Evolutionary conservation across 2,329 filamentous ascomycete genomes (phyloP).

Genomic region (Diaporthe nobilis): DNA sequence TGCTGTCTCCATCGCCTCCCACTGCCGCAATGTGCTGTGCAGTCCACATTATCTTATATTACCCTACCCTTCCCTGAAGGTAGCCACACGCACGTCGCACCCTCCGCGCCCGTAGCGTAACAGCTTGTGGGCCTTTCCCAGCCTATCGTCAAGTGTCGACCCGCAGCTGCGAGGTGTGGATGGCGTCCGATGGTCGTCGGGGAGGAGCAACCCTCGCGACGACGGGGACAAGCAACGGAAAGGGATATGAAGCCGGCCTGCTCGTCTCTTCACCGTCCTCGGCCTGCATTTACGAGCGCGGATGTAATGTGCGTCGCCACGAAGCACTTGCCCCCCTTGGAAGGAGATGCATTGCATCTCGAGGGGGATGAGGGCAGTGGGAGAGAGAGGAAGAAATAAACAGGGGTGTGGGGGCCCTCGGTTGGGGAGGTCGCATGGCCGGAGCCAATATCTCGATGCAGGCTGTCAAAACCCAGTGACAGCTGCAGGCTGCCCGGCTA

Average conservation of each 20-base stretch:
- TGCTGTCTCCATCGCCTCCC: neutral
- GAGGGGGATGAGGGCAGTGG: neutral
- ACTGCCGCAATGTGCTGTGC: neutral
- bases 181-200: neutral
- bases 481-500: constrained; percentile 29
- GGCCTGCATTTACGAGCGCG: constrained; percentile 28
- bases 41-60: neutral
- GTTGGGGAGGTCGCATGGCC: constrained; percentile 13
- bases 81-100: neutral
- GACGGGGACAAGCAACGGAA: constrained; percentile 18
- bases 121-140: neutral
- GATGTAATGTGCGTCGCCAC: constrained; percentile 18
- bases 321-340: constrained; percentile 17
- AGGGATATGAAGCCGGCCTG: neutral
- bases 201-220: neutral
- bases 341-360: constrained; percentile 27
- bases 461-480: constrained; percentile 32
- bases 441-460: constrained; percentile 13
- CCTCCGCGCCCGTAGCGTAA: neutral
- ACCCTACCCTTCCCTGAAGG: neutral
- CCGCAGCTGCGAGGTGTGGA: neutral
- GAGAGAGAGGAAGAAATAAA: neutral
- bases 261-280: neutral
- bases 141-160: neutral
- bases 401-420: neutral